Percentiles rank a stretch among this genome's conserved stretches.
phyloP scores from a whole-genome alignment of 2,329 filamentous ascomycete species.

The Gliomastix tumulicola region DNA sequence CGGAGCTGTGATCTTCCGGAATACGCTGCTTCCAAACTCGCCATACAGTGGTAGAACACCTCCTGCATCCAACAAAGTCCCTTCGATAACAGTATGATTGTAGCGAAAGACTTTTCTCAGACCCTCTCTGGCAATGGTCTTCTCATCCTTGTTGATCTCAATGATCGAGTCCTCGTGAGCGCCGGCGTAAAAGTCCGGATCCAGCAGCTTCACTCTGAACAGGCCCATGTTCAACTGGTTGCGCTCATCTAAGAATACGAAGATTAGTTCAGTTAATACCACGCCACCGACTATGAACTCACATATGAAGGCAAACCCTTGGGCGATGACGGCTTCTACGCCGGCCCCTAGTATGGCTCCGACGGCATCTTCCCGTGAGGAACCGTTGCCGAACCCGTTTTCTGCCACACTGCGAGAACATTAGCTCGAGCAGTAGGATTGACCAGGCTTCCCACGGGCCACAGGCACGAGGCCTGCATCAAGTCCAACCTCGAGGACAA shows the following conservation, averaged over 20 bases:
- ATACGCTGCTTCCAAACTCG: constrained; percentile 6
- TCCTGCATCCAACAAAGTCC: constrained; percentile 7
- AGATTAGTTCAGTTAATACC: too few relatives aligned
- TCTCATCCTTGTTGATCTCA: constrained; percentile 7
- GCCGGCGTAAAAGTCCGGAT: constrained; percentile 5
- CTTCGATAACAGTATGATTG: constrained; percentile 6
- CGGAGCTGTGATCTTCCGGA: constrained; percentile 6
- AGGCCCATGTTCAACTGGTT: constrained; percentile 10
- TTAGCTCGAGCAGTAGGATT: too few relatives aligned
- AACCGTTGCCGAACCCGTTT: constrained; percentile 6
- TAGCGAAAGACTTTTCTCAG: constrained; percentile 3
- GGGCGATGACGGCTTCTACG: constrained; percentile 8
- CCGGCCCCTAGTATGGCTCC: constrained; percentile 6
- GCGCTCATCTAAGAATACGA: constrained; percentile 7
- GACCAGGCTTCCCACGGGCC: constrained; percentile 21
- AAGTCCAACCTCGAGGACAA: constrained; percentile 29
- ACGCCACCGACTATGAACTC: too few relatives aligned
- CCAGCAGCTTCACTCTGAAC: constrained; percentile 7
- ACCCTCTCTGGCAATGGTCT: constrained; percentile 6
- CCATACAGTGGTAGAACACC: constrained; percentile 7
- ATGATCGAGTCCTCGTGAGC: constrained; percentile 7
- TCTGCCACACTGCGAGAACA: constrained; percentile 4
- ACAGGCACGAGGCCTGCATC: constrained; percentile 18
- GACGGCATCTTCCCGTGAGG: constrained; percentile 8
- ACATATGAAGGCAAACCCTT: constrained; percentile 11